Evolutionary conservation across 306 rosid species (phyloP).

Genomic region (Castanea crenata): DNA sequence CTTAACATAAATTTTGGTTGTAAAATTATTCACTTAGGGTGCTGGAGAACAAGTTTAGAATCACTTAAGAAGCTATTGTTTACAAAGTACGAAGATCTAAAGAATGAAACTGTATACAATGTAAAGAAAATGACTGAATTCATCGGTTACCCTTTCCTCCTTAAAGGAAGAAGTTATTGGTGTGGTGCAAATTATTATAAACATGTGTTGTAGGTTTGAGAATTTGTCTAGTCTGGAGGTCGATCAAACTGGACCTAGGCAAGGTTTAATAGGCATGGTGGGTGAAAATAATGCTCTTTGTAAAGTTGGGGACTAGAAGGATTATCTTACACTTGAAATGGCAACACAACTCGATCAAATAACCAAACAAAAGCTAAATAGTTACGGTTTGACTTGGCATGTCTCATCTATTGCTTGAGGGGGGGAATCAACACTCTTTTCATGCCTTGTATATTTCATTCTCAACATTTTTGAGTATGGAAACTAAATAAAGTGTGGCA

Average conservation of each 20-base stretch:
- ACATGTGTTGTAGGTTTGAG: conserved; percentile 18
- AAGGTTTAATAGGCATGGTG: too few relatives aligned
- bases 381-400: too few relatives aligned
- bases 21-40: neutral
- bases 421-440: too few relatives aligned
- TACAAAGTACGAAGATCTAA: conserved; percentile 18
- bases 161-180: conserved; percentile 18
- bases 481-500: too few relatives aligned
- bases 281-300: neutral
- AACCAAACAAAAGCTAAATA: conserved; percentile 4
- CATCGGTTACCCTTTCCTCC: neutral
- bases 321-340: conserved; percentile 6
- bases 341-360: neutral
- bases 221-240: conserved; percentile 11
- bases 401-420: too few relatives aligned
- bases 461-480: too few relatives aligned
- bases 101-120: neutral
- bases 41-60: conserved; percentile 21
- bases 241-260: conserved; percentile 1
- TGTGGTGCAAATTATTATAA: neutral
- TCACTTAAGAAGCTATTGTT: conserved; percentile 2
- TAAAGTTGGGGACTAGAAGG: conserved; percentile 14
- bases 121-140: conserved; percentile 18
- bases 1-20: neutral
- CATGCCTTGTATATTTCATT: neutral